phyloP scores from a whole-genome alignment of 768 basidiomycete genomes.

The Gymnopilus junonius region DNA sequence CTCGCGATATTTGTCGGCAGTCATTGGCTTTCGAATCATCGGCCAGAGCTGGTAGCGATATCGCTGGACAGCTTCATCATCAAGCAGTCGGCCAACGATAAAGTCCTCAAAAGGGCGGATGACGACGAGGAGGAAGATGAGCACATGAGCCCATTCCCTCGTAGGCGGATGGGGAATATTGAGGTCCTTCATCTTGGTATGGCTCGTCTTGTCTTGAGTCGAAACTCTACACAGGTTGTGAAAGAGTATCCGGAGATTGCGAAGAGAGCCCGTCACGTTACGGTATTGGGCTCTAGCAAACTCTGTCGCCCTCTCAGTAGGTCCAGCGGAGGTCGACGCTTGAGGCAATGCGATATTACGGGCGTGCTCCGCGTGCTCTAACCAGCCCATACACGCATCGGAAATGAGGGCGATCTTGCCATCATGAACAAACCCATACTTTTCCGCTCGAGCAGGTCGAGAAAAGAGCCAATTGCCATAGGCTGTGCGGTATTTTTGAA shows the following conservation, averaged over 20 bases:
- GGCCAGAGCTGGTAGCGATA: slow-evolving; percentile 12
- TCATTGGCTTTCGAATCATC: background rate
- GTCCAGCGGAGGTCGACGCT: background rate
- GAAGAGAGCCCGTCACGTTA: background rate
- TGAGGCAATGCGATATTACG: background rate
- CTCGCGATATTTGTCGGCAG: background rate
- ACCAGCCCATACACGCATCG: no score
- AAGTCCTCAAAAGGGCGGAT: slow-evolving; percentile 13
- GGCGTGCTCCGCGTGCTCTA: background rate
- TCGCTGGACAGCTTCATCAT: background rate
- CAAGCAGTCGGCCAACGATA: background rate
- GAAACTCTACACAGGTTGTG: background rate
- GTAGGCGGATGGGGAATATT: slow-evolving; percentile 1
- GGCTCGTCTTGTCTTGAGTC: slow-evolving; percentile 10
- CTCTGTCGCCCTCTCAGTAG: background rate
- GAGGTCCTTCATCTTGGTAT: background rate
- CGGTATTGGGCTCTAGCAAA: background rate
- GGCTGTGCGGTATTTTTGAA: background rate
- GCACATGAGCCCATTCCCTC: background rate
- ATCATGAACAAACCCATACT: no score
- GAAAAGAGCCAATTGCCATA: slow-evolving; percentile 14
- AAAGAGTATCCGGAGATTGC: background rate
- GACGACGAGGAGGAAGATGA: background rate
- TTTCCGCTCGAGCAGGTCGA: background rate
- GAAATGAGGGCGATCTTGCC: no score